A percentile compares a stretch with the other conserved stretches of the same genome.
Evolutionary conservation across 768 basidiomycete species (phyloP).

Genomic region (Tulasnella sp.): DNA sequence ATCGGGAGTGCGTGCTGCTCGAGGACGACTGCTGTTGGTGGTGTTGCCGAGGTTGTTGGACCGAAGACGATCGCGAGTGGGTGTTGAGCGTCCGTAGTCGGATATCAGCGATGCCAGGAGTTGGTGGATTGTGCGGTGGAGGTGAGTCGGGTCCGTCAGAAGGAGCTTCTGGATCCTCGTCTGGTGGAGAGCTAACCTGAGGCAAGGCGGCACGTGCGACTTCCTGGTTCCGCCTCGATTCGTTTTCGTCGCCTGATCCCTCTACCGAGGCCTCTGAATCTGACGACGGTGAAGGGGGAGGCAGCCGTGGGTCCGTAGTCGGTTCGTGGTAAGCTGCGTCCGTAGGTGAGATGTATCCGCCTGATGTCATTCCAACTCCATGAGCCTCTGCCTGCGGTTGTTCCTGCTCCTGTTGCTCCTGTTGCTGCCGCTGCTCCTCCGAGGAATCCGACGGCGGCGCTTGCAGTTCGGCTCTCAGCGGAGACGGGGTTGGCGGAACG

Average conservation of each 20-base stretch:
- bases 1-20: conserved; percentile 31
- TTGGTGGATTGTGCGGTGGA: conserved; percentile 74
- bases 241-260: conserved; percentile 55
- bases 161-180: conserved; percentile 30
- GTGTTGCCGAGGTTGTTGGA: conserved; percentile 42
- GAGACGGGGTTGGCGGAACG: conserved; percentile 61
- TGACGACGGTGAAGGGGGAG: conserved; percentile 48
- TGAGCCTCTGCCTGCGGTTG: conserved; percentile 39
- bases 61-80: conserved; percentile 32
- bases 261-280: conserved; percentile 1
- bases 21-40: conserved; percentile 49
- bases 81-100: conserved; percentile 63
- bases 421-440: neutral
- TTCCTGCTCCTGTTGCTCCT: neutral
- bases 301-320: conserved; percentile 21
- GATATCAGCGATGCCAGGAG: conserved; percentile 82
- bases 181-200: conserved; percentile 15
- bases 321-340: conserved; percentile 62
- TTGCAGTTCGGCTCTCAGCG: conserved; percentile 58
- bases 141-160: conserved; percentile 52
- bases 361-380: conserved; percentile 55
- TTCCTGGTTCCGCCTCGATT: conserved; percentile 59
- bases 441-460: neutral
- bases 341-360: conserved; percentile 63
- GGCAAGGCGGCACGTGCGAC: conserved; percentile 2